phyloP scores from a whole-genome alignment of 1,139 yeast species.

The Saccharomyces hybrid region DNA sequence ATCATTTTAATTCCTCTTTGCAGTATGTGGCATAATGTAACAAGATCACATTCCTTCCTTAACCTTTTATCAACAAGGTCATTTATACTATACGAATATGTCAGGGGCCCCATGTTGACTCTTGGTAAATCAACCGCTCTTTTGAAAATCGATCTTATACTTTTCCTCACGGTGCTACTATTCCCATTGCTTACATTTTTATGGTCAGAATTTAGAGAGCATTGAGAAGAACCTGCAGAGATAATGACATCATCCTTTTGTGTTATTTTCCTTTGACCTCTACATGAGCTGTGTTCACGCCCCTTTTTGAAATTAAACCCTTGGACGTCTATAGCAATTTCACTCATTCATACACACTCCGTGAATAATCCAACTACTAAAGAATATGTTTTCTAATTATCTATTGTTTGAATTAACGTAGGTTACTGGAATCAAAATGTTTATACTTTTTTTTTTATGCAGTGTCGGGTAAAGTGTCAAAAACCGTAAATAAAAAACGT shows the following conservation, averaged over 20 bases:
- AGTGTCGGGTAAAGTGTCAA: neutral
- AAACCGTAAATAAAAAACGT: neutral
- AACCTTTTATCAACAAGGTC: neutral
- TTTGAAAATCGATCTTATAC: neutral
- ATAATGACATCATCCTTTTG: neutral
- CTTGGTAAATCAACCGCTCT: conserved; percentile 2
- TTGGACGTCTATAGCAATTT: neutral
- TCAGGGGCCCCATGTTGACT: neutral
- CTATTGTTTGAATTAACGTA: neutral
- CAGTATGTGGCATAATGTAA: conserved; percentile 2
- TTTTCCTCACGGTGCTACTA: neutral
- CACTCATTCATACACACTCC: neutral
- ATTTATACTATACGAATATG: conserved; percentile 3
- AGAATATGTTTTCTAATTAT: neutral
- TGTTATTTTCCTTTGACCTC: neutral
- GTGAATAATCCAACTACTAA: neutral
- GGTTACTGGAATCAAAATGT: conserved; percentile 2
- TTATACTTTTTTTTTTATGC: neutral
- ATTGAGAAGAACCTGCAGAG: neutral
- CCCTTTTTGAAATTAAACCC: neutral
- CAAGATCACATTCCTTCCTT: neutral
- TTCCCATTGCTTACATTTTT: neutral
- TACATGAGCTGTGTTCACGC: neutral
- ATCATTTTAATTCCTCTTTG: conserved; percentile 19
- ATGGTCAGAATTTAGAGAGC: neutral